Evolutionary conservation across 2,329 filamentous ascomycete species (phyloP), one percentile per base, ranked within the genome.

Genomic region (Metarhizium sp.): DNA sequence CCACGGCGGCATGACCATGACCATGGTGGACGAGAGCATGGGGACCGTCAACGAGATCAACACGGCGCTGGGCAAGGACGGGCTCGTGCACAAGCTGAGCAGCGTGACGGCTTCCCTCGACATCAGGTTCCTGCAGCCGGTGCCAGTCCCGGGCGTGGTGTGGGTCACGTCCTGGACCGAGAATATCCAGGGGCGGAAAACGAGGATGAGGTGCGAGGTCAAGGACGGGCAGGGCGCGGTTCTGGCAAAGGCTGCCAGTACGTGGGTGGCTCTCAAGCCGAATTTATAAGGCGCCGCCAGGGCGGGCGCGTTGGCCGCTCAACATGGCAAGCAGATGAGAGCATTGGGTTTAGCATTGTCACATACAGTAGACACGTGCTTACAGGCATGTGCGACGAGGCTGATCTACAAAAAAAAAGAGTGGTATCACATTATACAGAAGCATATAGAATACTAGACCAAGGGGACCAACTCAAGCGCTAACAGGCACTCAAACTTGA

Each of bases 1-100:
- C 2, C 71, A 74, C 54, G 72, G 72, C 6, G 72, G 72, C 11
- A 58, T 73, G 49, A 61, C 64, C 8, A 66, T 66, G 40, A 60
- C 71, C 5, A 58, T 74, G 53, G 57, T 70, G 29, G 72, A 74
- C 50, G 72, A 74, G 63, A 59, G 66, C 5, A 67, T 71, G 59
- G 69, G 70, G 3, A 60, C 62, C 2, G 56, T 74, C 18, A 65
- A 69, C 25, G 71, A 73, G 51, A 59, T 72, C 6, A 74, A 74
- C 32, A 54, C 59, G 20, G 65, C 64, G 0, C 59, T 73, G 42
- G 63, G 63, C 2, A 71, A 72, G 56, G 55, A 63, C 1, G 64
- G 62, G 0, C 58, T 60, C 13, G 58, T 64, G 0, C 70, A 67
- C 46, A 59, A 58, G 49, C 60, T 63, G 2, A 61, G 59, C 40